Conservation (phyloP, 345 rosid genomes). For the Eutrema yunnanense region DNA sequence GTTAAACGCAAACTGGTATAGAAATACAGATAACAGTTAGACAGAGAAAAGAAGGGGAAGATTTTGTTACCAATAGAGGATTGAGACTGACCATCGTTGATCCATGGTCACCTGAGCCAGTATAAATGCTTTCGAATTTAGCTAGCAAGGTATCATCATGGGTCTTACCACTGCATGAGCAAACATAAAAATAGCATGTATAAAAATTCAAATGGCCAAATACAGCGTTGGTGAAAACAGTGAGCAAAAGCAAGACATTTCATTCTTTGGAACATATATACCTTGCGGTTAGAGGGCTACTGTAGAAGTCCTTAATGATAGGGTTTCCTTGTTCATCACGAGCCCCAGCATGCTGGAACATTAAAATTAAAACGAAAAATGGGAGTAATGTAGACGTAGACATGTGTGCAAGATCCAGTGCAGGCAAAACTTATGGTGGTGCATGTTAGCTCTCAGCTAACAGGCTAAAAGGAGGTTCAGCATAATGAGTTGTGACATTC, state of each 20-base stretch:
- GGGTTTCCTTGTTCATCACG: constrained; percentile 80
- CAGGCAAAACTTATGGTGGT: background rate
- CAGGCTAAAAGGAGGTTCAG: too few relatives aligned
- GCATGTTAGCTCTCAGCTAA: background rate
- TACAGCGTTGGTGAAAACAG: background rate
- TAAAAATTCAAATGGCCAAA: background rate
- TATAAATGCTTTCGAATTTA: constrained; percentile 75
- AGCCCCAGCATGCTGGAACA: constrained; percentile 70
- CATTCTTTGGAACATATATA: constrained; percentile 19
- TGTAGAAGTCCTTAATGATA: constrained; percentile 68
- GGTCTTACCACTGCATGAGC: constrained; percentile 65
- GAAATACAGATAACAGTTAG: constrained; percentile 16
- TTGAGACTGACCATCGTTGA: constrained; percentile 75
- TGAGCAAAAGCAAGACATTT: constrained; percentile 10
- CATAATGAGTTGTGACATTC: too few relatives aligned
- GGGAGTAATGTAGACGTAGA: background rate
- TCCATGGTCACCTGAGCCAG: constrained; percentile 89
- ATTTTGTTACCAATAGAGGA: constrained; percentile 2
- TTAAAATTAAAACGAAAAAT: background rate
- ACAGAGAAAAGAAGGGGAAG: background rate
- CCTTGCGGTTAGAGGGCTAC: constrained; percentile 96
- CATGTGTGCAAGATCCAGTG: constrained; percentile 1
- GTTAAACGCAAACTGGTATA: constrained; percentile 66
- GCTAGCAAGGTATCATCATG: constrained; percentile 74
- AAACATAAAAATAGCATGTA: constrained; percentile 13